phyloP scores from a whole-genome alignment of 805 yeast genomes.

The Candida tallmaniae region DNA sequence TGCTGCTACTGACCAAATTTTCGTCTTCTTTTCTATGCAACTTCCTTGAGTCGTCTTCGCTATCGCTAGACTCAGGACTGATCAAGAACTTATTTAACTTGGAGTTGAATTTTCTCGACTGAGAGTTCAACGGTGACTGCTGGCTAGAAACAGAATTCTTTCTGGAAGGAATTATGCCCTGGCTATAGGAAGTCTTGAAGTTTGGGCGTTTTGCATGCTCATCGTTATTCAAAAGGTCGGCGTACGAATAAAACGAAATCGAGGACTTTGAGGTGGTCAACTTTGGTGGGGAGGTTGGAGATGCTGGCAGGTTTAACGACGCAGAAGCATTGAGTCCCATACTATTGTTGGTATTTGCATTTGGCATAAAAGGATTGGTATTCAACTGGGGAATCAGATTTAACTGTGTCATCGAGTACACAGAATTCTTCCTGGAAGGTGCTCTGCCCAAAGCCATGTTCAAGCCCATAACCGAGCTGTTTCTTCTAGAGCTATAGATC shows the following conservation, averaged over 20 bases:
- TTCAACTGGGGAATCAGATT: constrained; percentile 2
- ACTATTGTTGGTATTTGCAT: not conserved
- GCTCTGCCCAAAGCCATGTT: constrained; percentile 47
- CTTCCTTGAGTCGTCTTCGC: constrained; percentile 13
- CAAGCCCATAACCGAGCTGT: constrained; percentile 47
- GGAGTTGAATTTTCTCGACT: constrained; percentile 7
- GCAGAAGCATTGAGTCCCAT: constrained; percentile 3
- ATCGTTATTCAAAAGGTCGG: constrained; percentile 71
- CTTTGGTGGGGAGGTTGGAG: constrained; percentile 39
- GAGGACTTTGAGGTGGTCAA: constrained; percentile 33
- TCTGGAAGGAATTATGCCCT: constrained; percentile 28
- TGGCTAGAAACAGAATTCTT: constrained; percentile 8
- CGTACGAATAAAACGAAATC: constrained; percentile 65
- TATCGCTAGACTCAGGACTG: constrained; percentile 24
- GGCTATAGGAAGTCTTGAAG: constrained; percentile 35
- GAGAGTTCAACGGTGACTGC: not conserved
- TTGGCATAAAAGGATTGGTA: constrained; percentile 1
- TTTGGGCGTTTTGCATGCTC: constrained; percentile 62
- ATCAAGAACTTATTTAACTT: constrained; percentile 18
- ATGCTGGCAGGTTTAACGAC: constrained; percentile 10
- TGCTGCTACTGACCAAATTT: constrained; percentile 33
- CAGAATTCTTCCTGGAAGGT: constrained; percentile 33
- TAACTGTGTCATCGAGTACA: constrained; percentile 18
- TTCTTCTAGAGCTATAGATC: constrained; percentile 54
- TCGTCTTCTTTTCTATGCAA: constrained; percentile 22